These are phyloP conservation scores for Rubia tinctorum DNA, from an alignment of 305 asterid genomes.

Conservation along the genomic window DNA sequence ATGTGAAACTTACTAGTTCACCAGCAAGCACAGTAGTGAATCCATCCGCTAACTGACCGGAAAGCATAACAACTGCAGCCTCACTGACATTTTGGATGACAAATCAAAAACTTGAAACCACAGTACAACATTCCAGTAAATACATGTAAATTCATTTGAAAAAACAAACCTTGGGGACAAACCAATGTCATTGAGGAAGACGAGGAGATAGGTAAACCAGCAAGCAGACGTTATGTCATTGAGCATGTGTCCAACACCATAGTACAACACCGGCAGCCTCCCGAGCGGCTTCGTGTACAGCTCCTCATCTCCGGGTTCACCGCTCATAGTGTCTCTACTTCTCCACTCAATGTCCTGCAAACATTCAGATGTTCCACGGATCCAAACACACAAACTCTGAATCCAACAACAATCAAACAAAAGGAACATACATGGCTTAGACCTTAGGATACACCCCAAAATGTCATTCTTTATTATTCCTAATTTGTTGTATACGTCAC, in stretches of 20 bases:
- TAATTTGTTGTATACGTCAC: not conserved
- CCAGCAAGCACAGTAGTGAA: slow-evolving; percentile 76
- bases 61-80: slow-evolving; percentile 89
- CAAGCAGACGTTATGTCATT: slow-evolving; percentile 93
- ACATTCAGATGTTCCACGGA: not conserved
- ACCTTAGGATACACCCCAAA: not conserved
- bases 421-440: not conserved
- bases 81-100: slow-evolving; percentile 38
- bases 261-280: slow-evolving; percentile 60
- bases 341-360: slow-evolving; percentile 28
- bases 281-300: slow-evolving; percentile 39
- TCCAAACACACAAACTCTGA: not conserved
- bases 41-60: slow-evolving; percentile 95
- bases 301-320: slow-evolving; percentile 40
- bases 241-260: slow-evolving; percentile 91
- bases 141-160: not conserved
- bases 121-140: too few species aligned
- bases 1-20: slow-evolving; percentile 62
- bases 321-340: slow-evolving; percentile 32
- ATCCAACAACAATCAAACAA: not conserved
- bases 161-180: slow-evolving; percentile 68
- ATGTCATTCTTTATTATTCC: not conserved
- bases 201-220: slow-evolving; percentile 92
- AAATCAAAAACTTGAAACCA: not conserved
- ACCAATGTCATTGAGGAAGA: slow-evolving; percentile 84